These are phyloP conservation scores for Miscanthus sacchariflorus DNA, from an alignment of 202 grass and related monocot genomes.

Conservation along the genomic window DNA sequence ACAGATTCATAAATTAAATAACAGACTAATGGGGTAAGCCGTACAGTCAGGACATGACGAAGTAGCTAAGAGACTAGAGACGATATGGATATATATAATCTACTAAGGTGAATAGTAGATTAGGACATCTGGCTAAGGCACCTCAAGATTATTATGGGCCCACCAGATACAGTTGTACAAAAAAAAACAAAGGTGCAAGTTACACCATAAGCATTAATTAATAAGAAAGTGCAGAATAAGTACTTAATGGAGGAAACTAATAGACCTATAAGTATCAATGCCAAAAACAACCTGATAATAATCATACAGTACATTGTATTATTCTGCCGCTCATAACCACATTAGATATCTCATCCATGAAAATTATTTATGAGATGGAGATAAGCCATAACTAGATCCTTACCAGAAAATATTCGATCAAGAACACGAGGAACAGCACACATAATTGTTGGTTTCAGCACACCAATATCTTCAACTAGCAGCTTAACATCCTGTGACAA, in stretches of 20 bases:
- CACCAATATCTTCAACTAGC: constrained; percentile 90
- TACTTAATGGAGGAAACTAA: constrained; percentile 15
- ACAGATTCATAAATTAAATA: background rate
- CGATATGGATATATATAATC: background rate
- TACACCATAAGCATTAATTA: constrained; percentile 29
- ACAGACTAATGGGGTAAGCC: background rate
- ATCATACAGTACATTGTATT: constrained; percentile 25
- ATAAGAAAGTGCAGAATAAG: constrained; percentile 10
- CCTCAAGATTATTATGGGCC: constrained; percentile 27
- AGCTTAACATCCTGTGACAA: constrained; percentile 84
- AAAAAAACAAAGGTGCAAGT: constrained; percentile 17
- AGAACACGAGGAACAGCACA: constrained; percentile 98
- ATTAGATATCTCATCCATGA: constrained; percentile 27
- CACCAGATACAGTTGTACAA: background rate
- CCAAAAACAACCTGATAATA: constrained; percentile 24
- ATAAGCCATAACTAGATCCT: constrained; percentile 32
- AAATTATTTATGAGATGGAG: background rate
- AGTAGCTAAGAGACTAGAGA: background rate
- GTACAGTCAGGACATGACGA: background rate
- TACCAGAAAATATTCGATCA: constrained; percentile 98
- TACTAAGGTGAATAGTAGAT: background rate
- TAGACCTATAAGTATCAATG: background rate
- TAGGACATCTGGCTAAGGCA: constrained; percentile 1
- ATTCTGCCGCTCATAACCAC: constrained; percentile 20
- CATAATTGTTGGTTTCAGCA: constrained; percentile 87